These are phyloP conservation scores for Amauroascus verrucosus DNA, from an alignment of 2,329 filamentous ascomycete species.

Conservation along the genomic window DNA sequence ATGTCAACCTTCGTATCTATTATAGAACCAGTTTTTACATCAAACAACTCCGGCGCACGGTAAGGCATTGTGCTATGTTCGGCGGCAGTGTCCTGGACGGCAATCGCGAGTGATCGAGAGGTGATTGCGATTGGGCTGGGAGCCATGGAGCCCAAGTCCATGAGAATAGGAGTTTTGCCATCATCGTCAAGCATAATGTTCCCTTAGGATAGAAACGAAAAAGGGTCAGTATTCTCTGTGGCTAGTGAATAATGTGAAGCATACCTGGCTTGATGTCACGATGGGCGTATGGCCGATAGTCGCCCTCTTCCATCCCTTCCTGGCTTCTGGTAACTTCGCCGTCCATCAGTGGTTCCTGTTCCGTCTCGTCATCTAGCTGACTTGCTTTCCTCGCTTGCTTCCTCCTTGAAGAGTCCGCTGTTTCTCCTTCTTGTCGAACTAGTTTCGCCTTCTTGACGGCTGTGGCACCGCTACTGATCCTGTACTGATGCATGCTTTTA, in stretches of 20 bases:
- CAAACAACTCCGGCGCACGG: conserved; percentile 92
- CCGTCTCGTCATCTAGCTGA: conserved; percentile 51
- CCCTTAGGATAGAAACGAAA: conserved; percentile 33
- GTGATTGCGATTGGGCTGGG: conserved; percentile 82
- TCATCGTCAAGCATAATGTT: conserved; percentile 98
- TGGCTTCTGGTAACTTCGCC: conserved; percentile 59
- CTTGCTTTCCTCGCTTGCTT: conserved; percentile 36
- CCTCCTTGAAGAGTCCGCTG: conserved; percentile 40
- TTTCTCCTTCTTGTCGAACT: conserved; percentile 46
- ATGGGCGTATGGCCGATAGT: conserved; percentile 75
- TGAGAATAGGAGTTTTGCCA: conserved; percentile 78
- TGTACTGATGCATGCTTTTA: conserved; percentile 84
- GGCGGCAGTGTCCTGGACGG: conserved; percentile 85
- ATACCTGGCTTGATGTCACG: conserved; percentile 92
- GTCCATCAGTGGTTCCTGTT: conserved; percentile 75
- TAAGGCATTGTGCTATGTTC: conserved; percentile 99
- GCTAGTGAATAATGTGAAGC: conserved; percentile 18
- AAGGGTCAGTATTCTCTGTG: background rate
- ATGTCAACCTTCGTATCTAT: conserved; percentile 97
- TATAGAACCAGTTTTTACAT: conserved; percentile 83
- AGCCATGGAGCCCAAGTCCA: conserved; percentile 90
- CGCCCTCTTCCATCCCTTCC: conserved; percentile 57
- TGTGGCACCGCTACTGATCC: conserved; percentile 48
- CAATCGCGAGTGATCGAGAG: conserved; percentile 77
- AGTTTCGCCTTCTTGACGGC: conserved; percentile 48